Base-by-base conservation (phyloP, 805 yeast genomes). In the Myxozyma lipomycoides region DNA sequence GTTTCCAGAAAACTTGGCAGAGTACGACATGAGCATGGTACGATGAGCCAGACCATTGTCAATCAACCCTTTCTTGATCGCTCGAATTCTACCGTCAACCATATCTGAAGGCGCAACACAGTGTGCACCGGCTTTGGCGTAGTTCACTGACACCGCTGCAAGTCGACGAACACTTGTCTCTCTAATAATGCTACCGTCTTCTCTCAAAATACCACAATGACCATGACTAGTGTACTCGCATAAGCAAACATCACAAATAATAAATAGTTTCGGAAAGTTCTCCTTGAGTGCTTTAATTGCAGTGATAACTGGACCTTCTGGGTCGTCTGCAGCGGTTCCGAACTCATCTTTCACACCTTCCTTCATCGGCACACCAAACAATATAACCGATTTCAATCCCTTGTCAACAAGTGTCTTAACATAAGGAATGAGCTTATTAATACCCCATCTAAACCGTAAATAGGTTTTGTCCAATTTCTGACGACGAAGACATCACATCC, bases 151-250 rank as follows among this genome's bases (percentile, higher is more conserved):
- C 21, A 93, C 96, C 3, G 91, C 90, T 2, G 95, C 97, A 42
- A 93, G 77, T 67, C 98, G 78, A 59, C 81, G 75, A 9, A 86
- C 95, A 12, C 91, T 79, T 46, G 70, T 66, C 48, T 81, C 85
- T 48, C 95, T 77, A 65, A 85, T 83, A 62, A 93, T 78, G 7
- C 86, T 65, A 5, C 98, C 97, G 65, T 89, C 97, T 49, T 86
- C 95, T 55, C 83, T 76, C 46, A 93, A 74, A 15, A 89, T 76
- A 37, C 98, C 98, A 71, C 98, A 93, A 68, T 93, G 98, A n/a
- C 98, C 98, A 64, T 93, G 98, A 49, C 83, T 78, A 6, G 98
- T 93, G 69, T 88, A 93, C 70, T 93, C 98, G 73, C 98, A 93
- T 46, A 93, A 72, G 69, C 98, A 93, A 23, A 91, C 97, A 65